phyloP scores from a whole-genome alignment of 2,329 filamentous ascomycete species.

The Arthrobotrys sphaeroides region DNA sequence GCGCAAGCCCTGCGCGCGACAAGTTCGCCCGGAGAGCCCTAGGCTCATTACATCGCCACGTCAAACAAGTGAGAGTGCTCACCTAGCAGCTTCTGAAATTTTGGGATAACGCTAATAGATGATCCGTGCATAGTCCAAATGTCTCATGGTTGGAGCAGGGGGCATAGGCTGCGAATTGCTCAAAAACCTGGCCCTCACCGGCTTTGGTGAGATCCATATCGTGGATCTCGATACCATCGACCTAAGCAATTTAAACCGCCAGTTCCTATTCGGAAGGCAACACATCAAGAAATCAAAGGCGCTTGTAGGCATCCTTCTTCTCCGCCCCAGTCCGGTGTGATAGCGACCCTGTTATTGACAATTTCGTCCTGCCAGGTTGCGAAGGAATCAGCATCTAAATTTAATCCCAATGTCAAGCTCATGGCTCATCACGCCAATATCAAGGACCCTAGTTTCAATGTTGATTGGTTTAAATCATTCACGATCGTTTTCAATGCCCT shows the following conservation, averaged over 20 bases:
- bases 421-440: slow-evolving; percentile 93
- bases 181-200: slow-evolving; percentile 91
- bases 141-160: slow-evolving; percentile 93
- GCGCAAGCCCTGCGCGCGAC: slow-evolving; percentile 9
- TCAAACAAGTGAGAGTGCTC: slow-evolving; percentile 71
- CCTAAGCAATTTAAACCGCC: slow-evolving; percentile 94
- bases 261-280: slow-evolving; percentile 95
- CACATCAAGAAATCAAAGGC: slow-evolving; percentile 99
- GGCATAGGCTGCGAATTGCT: slow-evolving; percentile 97
- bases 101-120: slow-evolving; percentile 15
- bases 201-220: slow-evolving; percentile 91
- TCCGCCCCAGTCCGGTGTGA: slow-evolving; percentile 11
- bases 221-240: slow-evolving; percentile 99
- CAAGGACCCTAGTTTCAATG: slow-evolving; percentile 84
- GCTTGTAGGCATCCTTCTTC: slow-evolving; percentile 71
- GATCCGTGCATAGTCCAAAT: slow-evolving; percentile 71
- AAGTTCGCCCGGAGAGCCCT: slow-evolving; percentile 69
- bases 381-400: slow-evolving; percentile 86
- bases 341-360: background rate
- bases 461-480: slow-evolving; percentile 87
- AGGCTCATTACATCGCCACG: slow-evolving; percentile 69
- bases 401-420: slow-evolving; percentile 88
- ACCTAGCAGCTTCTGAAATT: background rate
- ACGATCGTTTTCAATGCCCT: slow-evolving; percentile 93
- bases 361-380: slow-evolving; percentile 72